Base-by-base conservation (phyloP, 2,329 filamentous ascomycete genomes). In the Geoglossum cookeanum region DNA sequence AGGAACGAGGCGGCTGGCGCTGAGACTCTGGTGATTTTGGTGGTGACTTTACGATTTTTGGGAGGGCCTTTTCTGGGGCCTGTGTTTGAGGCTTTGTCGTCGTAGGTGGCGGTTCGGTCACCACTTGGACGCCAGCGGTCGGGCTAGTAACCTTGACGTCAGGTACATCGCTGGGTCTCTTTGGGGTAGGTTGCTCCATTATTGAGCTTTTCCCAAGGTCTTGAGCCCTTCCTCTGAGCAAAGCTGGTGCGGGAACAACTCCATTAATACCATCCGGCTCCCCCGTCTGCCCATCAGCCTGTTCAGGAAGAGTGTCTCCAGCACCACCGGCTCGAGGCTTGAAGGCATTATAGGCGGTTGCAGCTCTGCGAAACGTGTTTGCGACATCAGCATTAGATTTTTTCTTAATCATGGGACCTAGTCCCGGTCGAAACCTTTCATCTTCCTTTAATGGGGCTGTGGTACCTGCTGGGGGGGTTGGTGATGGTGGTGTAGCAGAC, bases 341-440 rank as follows among this genome's bases (percentile, higher is more conserved):
- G 72, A 97, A 97, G 17, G 78, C 78, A 57, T 71, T 77, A 9
- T 83, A 83, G 29, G 84, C 80, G 57, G 77, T 80, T 0, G 87
- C 88, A 29, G 88, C 88, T 68, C 88, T 94, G 70, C 86, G 85
- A 60, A 96, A 79, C 4, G 79, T 77, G 39, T 79, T 83, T 22
- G 86, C 86, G 63, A 92, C 75, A 58, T 92, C 83, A n/a, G 75
- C 77, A 60, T 78, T 81, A 1, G 81, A 83, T 60, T 78, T 80
- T 66, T 87, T 80, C 69, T 87, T 91, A 64, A 96, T 84, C 90
- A 95, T 95, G 1, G 89, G 87, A 0, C 88, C 88, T 5, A 94
- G 76, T 0, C 88, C 89, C 17, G 88, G 87, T n/a, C 87, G 75
- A 62, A 76, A 73, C 33, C 70, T 68, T 49, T 77, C 75, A 32